Conservation (phyloP, 2,329 filamentous ascomycete species). For the Botrytis hyacinthi region DNA sequence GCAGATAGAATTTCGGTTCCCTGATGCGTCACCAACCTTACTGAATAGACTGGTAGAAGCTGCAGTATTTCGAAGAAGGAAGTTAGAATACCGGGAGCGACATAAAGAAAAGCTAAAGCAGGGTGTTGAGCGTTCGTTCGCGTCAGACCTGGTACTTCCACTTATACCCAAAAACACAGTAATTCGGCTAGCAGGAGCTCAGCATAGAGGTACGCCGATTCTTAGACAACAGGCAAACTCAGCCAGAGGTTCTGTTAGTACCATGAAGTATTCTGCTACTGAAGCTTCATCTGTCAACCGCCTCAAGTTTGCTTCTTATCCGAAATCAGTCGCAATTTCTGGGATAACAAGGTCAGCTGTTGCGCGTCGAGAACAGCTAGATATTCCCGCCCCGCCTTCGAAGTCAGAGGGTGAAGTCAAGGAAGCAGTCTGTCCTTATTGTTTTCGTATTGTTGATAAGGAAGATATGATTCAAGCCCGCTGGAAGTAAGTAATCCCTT, state of each 20-base stretch:
- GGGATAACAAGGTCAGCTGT: constrained; percentile 5
- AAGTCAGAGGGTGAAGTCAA: not conserved
- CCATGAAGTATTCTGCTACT: constrained; percentile 12
- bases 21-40: not conserved
- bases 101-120: constrained; percentile 14
- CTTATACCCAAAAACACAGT: not conserved
- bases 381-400: not conserved
- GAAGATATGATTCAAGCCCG: not conserved
- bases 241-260: not conserved
- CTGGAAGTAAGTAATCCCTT: not conserved
- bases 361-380: constrained; percentile 8
- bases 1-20: constrained; percentile 7
- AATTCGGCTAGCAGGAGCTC: not conserved
- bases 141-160: not conserved
- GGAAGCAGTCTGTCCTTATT: constrained; percentile 3
- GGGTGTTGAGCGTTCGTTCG: constrained; percentile 1
- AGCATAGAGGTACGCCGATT: not conserved
- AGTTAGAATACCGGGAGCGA: constrained; percentile 9
- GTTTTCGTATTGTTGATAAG: constrained; percentile 5
- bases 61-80: constrained; percentile 8
- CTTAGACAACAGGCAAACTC: not conserved
- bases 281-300: constrained; percentile 13
- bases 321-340: constrained; percentile 7
- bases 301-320: constrained; percentile 12
- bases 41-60: constrained; percentile 2